Evolutionary conservation across 2,329 filamentous ascomycete genomes (phyloP).

Genomic region (Colletotrichum spinosum): DNA sequence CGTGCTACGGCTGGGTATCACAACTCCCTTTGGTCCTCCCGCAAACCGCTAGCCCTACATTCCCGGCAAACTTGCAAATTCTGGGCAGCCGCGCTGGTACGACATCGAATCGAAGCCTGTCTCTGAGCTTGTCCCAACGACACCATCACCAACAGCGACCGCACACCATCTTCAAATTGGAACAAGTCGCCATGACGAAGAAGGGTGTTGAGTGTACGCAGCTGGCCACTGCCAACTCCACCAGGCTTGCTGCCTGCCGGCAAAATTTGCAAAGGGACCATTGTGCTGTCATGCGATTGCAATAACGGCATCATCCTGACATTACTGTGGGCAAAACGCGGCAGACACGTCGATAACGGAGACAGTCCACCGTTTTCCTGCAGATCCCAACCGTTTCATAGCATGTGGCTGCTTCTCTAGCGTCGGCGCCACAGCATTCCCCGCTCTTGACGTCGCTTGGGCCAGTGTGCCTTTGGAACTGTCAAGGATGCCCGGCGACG

Average conservation of each 20-base stretch:
- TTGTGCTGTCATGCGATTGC: slow-evolving; percentile 2
- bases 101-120: neutral
- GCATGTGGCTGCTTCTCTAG: slow-evolving; percentile 23
- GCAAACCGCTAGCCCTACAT: slow-evolving; percentile 7
- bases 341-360: slow-evolving; percentile 21
- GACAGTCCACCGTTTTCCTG: slow-evolving; percentile 24
- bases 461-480: slow-evolving; percentile 1
- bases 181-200: too few relatives aligned
- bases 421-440: slow-evolving; percentile 29
- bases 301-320: slow-evolving; percentile 17
- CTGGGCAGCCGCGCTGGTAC: slow-evolving; percentile 6
- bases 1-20: slow-evolving; percentile 16
- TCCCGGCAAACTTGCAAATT: slow-evolving; percentile 1
- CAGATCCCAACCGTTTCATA: slow-evolving; percentile 31
- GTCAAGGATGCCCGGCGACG: neutral
- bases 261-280: neutral
- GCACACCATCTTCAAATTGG: neutral
- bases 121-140: slow-evolving; percentile 13
- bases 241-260: slow-evolving; percentile 19
- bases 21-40: slow-evolving; percentile 4
- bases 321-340: slow-evolving; percentile 9
- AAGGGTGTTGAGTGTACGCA: neutral
- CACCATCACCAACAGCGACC: neutral
- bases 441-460: slow-evolving; percentile 31
- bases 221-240: slow-evolving; percentile 16